Base-by-base conservation (phyloP, 805 yeast species). In the Spathaspora boniae region DNA sequence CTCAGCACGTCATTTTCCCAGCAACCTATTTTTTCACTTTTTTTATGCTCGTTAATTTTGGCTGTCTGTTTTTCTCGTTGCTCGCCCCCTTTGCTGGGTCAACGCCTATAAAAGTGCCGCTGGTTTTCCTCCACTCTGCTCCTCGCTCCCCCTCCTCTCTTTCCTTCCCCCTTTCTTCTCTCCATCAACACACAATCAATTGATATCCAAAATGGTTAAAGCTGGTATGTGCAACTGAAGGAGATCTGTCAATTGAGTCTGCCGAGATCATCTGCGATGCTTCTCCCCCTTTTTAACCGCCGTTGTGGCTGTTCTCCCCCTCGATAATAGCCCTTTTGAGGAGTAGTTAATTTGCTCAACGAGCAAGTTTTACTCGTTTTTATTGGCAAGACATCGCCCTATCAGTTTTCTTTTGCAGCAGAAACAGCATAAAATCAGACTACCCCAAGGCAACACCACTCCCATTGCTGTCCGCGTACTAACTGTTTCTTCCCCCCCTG, bases 191-290 rank as follows among this genome's bases (percentile, higher is more conserved):
- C 20, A 16, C 17, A 6, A 12, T 15, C 6, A 28, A 34, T 22
- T 29, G 4, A 24, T n/a, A 16, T 16, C 44, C 42, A 70, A 53
- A 58, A 76, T 76, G 81, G 81, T 76, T 46, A 76, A 76, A 65
- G 82, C 82, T 57, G 80, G 81, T 76, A 73, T 48, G 80, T 74
- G 38, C 20, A 16, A 33, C 27, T 33, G 36, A 19, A 6, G 11
- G 7, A 6, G 16, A 32, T 26, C 19, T 16, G 9, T 27, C 26
- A 27, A 19, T 27, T 34, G 36, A 26, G 8, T 18, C 23, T 6
- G 18, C 9, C 28, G 26, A 31, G 26, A 23, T n/a, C 14, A 5
- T 6, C 17, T 27, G 5, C 14, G 16, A 7, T n/a, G 22, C 17
- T 29, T 9, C 20, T 9, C 20, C 27, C n/a, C 16, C 31, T 8